Percentiles rank a stretch among this genome's conserved stretches.
These are phyloP conservation scores for Plasmodium cynomolgi DNA, from an alignment of 169 alveolate species.

Conservation along the genomic window DNA sequence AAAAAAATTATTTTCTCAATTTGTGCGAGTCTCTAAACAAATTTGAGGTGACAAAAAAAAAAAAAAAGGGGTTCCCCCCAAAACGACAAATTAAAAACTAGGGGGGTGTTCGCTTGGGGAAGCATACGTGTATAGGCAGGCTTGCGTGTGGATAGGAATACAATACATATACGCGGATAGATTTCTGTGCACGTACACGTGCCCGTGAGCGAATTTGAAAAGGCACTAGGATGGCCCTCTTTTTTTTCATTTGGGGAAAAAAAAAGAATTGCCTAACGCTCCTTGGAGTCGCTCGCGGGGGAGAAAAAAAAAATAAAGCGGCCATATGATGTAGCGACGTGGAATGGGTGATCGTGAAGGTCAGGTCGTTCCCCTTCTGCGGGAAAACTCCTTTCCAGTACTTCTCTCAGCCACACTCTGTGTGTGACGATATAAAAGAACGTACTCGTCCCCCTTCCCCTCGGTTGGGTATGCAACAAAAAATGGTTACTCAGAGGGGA, in stretches of 20 bases:
- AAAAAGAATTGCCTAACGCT: not conserved
- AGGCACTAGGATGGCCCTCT: not conserved
- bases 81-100: not conserved
- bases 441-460: not conserved
- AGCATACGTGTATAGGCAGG: not conserved
- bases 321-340: not conserved
- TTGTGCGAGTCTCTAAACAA: not conserved
- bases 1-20: too few relatives aligned
- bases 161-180: not conserved
- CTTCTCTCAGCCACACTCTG: not conserved
- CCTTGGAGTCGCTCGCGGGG: not conserved
- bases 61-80: not conserved
- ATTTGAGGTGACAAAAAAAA: not conserved
- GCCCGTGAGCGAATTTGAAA: not conserved
- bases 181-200: not conserved
- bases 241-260: not conserved
- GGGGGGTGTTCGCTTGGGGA: not conserved
- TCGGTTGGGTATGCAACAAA: not conserved
- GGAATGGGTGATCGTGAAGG: not conserved
- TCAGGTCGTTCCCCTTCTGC: not conserved
- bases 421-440: not conserved
- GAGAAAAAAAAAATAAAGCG: not conserved
- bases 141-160: not conserved
- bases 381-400: not conserved
- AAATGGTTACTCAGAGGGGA: not conserved